Evolutionary conservation across 73 alveolate species (phyloP).

Genomic region (Urostyla sp.): DNA sequence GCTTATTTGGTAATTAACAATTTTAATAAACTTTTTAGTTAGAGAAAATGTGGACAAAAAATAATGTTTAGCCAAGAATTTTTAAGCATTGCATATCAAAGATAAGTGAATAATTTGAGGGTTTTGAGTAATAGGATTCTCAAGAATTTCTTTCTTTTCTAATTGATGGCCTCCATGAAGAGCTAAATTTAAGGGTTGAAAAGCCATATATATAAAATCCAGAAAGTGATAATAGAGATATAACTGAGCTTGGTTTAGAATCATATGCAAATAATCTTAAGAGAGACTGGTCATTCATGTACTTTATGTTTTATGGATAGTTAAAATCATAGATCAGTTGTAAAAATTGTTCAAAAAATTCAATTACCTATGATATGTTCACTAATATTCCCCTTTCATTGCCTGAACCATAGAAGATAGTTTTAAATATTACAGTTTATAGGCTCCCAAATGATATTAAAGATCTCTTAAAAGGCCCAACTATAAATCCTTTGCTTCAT

Average conservation of each 20-base stretch:
- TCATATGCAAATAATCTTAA: slow-evolving; percentile 83
- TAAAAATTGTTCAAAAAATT: slow-evolving; percentile 69
- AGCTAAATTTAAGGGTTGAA: slow-evolving; percentile 71
- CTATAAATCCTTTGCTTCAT: background rate
- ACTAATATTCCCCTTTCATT: slow-evolving; percentile 75
- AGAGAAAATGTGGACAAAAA: slow-evolving; percentile 60
- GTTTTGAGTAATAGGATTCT: slow-evolving; percentile 83
- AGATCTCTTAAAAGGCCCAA: slow-evolving; percentile 8
- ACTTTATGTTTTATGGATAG: slow-evolving; percentile 79
- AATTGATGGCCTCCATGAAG: slow-evolving; percentile 87
- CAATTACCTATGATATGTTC: slow-evolving; percentile 80
- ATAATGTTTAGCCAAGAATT: slow-evolving; percentile 73
- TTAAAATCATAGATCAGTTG: slow-evolving; percentile 75
- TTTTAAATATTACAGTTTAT: slow-evolving; percentile 72
- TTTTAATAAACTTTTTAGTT: slow-evolving; percentile 4
- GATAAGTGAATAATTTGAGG: slow-evolving; percentile 75
- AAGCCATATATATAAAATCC: slow-evolving; percentile 79
- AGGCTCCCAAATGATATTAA: slow-evolving; percentile 74
- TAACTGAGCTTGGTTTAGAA: slow-evolving; percentile 73
- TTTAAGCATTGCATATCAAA: slow-evolving; percentile 77
- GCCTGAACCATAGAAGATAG: slow-evolving; percentile 79
- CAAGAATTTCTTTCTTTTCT: slow-evolving; percentile 84
- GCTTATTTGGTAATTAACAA: slow-evolving; percentile 65
- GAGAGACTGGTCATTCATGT: slow-evolving; percentile 79
- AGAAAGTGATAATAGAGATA: slow-evolving; percentile 72